Evolutionary conservation across 2,329 filamentous ascomycete genomes (phyloP), one percentile per base, ranked within the genome.

Genomic region (Diaporthe destruens): DNA sequence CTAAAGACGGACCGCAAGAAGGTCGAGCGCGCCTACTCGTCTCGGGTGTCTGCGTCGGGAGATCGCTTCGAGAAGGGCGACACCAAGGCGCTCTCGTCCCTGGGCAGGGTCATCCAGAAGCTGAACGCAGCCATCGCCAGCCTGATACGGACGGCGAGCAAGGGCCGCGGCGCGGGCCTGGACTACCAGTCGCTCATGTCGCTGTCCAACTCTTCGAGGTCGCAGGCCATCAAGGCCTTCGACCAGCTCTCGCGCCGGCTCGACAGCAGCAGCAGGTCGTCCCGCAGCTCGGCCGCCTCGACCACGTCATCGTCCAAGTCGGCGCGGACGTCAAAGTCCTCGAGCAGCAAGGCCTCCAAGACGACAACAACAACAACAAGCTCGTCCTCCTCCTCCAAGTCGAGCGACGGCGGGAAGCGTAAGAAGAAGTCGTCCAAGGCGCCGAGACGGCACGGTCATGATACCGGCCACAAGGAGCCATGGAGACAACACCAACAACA

Each of bases 211-310:
- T 78, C 82, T 3, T 87, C 86, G 0, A 81, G 86, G 34, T 73
- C 81, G n/a, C 85, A 87, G 65, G 85, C 86, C 1, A 82, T 88
- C 73, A 80, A 81, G 71, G 81, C 86, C 9, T 88, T 89, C 69
- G 82, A 86, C 66, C 81, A 82, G 20, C 79, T 89, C 34, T 87
- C 87, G 2, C 79, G 75, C 34, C 77, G 81, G 4, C 73, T 81
- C 29, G 74, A 74, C n/a, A 75, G 75, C 68, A 75, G 75, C 68
- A 29, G 29, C 29, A 73, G 77, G 51, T 76, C 79, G 5, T 74
- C 74, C 9, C 69, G 76, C 12, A 71, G 75, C 32, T 77, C 77
- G 6, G 57, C 76, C 29, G 67, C 59, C 11, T 74, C 75, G 16
- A 16, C 57, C 18, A 29, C 44, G 5, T 44, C 69, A 8, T 44